Base-by-base conservation (phyloP, 2,329 filamentous ascomycete genomes). In the Tolypocladium inflatum region DNA sequence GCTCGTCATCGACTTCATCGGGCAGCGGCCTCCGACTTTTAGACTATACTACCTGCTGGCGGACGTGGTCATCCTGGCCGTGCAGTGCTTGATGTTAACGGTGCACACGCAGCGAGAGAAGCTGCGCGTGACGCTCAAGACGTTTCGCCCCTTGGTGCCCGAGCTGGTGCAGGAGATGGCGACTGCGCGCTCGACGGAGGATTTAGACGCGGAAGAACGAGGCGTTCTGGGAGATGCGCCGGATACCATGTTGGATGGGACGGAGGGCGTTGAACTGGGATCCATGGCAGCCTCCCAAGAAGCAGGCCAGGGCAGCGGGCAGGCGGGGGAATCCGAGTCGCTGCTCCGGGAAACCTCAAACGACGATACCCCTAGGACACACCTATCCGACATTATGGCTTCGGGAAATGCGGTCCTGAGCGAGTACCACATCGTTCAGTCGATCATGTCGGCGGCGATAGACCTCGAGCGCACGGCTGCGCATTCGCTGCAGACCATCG, bases 1-100 rank as follows among this genome's bases (percentile, higher is more conserved):
- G 39, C 74, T 88, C 55, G 76, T 88, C 30, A 80, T 88, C 63
- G 86, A 89, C 66, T 85, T 89, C 63, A 77, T 89, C 63, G 86
- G 86, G 17, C 85, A 89, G 68, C 80, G 80, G 63, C 82, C 84
- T 4, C 82, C 85, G 2, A 77, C 78, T 2, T 85, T 82, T 30
- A 78, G 78, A 61, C 64, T 82, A 19, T 78, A 80, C 55, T 77
- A 87, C 52, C 62, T 87, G 6, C 64, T 81, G 2, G 70, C 83
- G 50, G 86, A 89, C 67, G 30, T 81, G 8, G 64, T 82, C 37
- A 76, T 88, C 9, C 65, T 87, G 43, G 71, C 69, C 1, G 64
- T 87, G 17, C 86, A 89, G 68, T 83, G 82, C 61, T 68, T 87
- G 50, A 86, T 88, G 84, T 70, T 88, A 58, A 76, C 83, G 3